These are phyloP conservation scores for Alternaria panax DNA, from an alignment of 2,329 filamentous ascomycete genomes.

Conservation along the genomic window DNA sequence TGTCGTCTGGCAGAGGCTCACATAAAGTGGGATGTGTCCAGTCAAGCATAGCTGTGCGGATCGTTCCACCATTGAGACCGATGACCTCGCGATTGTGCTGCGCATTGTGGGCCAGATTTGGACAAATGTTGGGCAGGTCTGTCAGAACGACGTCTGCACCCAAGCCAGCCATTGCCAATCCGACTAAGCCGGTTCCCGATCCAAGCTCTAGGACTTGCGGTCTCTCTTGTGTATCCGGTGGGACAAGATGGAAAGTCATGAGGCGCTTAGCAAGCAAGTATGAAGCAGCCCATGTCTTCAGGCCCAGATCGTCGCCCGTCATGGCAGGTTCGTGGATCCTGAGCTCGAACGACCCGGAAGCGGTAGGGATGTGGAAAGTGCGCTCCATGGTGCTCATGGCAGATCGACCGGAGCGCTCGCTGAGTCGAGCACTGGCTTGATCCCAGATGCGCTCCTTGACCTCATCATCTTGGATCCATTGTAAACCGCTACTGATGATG, in stretches of 20 bases:
- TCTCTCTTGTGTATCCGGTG: not conserved
- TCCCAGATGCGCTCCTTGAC: conserved; percentile 77
- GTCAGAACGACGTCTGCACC: conserved; percentile 73
- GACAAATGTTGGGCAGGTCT: conserved; percentile 82
- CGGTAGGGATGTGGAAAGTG: conserved; percentile 64
- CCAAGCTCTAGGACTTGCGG: conserved; percentile 75
- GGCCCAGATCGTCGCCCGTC: conserved; percentile 84
- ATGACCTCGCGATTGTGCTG: conserved; percentile 68
- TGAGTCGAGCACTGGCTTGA: conserved; percentile 77
- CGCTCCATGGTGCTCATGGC: conserved; percentile 71
- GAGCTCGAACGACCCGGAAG: conserved; percentile 60
- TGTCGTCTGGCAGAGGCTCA: conserved; percentile 20
- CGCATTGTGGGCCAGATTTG: conserved; percentile 80
- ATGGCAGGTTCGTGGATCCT: conserved; percentile 84
- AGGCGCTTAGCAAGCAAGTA: conserved; percentile 83
- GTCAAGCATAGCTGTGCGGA: conserved; percentile 72
- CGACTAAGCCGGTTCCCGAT: conserved; percentile 89
- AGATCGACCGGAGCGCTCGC: conserved; percentile 82
- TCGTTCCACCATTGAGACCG: conserved; percentile 61
- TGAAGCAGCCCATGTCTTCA: conserved; percentile 96
- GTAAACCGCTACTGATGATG: conserved; percentile 71
- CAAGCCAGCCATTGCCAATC: conserved; percentile 81
- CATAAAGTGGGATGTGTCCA: conserved; percentile 70
- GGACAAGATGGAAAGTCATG: conserved; percentile 38
- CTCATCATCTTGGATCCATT: conserved; percentile 73